A percentile compares a stretch with the other conserved stretches of the same genome.
These are phyloP conservation scores for Monosporascus sp. DNA, from an alignment of 2,329 filamentous ascomycete species.

Conservation along the genomic window DNA sequence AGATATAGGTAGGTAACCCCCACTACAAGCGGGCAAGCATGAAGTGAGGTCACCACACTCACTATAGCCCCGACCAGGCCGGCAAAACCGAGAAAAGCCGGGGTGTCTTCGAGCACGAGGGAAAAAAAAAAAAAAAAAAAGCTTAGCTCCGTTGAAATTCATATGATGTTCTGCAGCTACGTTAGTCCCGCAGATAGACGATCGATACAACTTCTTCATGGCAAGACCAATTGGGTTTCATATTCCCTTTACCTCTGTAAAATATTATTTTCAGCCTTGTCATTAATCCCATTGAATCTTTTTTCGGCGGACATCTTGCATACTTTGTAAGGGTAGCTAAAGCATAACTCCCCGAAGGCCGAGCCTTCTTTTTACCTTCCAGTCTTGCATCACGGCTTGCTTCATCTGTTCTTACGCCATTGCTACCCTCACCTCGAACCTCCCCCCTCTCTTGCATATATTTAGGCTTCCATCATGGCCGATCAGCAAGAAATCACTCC, in stretches of 20 bases:
- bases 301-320: conserved; percentile 1
- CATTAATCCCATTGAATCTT: conserved; percentile 15
- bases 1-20: too few relatives aligned
- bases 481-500: conserved; percentile 22
- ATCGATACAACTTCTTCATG: too few relatives aligned
- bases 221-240: too few relatives aligned
- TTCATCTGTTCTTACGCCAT: neutral
- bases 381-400: neutral
- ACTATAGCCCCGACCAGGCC: too few relatives aligned
- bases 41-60: too few relatives aligned
- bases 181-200: too few relatives aligned
- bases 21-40: too few relatives aligned
- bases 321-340: neutral
- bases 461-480: conserved; percentile 17
- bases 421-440: neutral
- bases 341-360: neutral
- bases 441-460: neutral
- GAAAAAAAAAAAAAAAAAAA: too few relatives aligned
- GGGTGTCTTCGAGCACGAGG: too few relatives aligned
- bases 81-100: too few relatives aligned
- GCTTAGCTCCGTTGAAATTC: too few relatives aligned
- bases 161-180: too few relatives aligned
- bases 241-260: conserved; percentile 17
- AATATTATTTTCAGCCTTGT: conserved; percentile 20
- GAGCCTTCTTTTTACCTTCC: neutral